Conservation (phyloP, 108 stramenopile species). For the Nitzschia inconspicua region DNA sequence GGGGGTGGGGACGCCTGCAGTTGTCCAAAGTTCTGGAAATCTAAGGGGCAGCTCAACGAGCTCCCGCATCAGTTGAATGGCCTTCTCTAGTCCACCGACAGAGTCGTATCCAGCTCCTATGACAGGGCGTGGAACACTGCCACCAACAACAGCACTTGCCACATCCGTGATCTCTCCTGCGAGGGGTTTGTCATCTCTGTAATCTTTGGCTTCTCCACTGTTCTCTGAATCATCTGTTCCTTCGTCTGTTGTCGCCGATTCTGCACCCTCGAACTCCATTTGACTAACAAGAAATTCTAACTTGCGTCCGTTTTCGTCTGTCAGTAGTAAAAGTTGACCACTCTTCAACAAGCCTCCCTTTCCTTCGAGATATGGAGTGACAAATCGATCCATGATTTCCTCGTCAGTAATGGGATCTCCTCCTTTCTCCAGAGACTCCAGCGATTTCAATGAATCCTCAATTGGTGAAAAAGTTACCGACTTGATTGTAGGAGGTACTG, state of each 20-base stretch:
- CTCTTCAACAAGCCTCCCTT: conserved; percentile 47
- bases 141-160: conserved; percentile 59
- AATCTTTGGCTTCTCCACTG: conserved; percentile 17
- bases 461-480: conserved; percentile 78
- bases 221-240: conserved; percentile 20
- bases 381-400: conserved; percentile 65
- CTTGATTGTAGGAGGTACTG: conserved; percentile 33
- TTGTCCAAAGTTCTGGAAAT: conserved; percentile 93
- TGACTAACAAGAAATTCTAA: conserved; percentile 77
- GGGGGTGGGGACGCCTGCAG: conserved; percentile 95
- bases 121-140: conserved; percentile 53
- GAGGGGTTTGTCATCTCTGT: conserved; percentile 38
- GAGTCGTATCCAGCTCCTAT: conserved; percentile 94
- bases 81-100: conserved; percentile 91
- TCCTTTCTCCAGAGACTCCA: conserved; percentile 64
- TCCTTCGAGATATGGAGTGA: conserved; percentile 64
- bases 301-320: conserved; percentile 53
- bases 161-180: conserved; percentile 56
- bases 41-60: conserved; percentile 94
- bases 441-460: conserved; percentile 54
- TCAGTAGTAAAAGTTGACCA: conserved; percentile 53
- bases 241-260: conserved; percentile 15
- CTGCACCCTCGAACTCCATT: conserved; percentile 48
- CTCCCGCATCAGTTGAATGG: conserved; percentile 89
- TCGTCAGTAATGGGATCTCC: conserved; percentile 66